phyloP scores from a whole-genome alignment of 495 filamentous ascomycete species.

The Apiosordaria backusii region DNA sequence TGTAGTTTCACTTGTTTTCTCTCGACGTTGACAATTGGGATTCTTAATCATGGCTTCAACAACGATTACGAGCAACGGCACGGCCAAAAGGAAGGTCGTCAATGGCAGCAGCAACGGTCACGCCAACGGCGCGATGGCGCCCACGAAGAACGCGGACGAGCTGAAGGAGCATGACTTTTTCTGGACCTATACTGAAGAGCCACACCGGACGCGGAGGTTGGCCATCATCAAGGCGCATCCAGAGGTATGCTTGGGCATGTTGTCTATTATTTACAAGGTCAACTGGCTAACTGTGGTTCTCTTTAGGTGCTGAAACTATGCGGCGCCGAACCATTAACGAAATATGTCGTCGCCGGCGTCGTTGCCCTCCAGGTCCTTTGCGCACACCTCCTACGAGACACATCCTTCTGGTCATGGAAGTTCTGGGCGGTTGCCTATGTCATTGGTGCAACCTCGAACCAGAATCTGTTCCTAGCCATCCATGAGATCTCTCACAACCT shows the following conservation, averaged over 20 bases:
- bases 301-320: slow-evolving; percentile 91
- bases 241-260: slow-evolving; percentile 56
- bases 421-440: slow-evolving; percentile 88
- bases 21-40: background rate
- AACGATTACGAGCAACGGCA: slow-evolving; percentile 13
- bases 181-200: slow-evolving; percentile 99
- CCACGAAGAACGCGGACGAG: slow-evolving; percentile 34
- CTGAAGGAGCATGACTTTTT: slow-evolving; percentile 54
- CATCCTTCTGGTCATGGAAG: slow-evolving; percentile 72
- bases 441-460: slow-evolving; percentile 93
- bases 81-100: slow-evolving; percentile 19
- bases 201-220: slow-evolving; percentile 81
- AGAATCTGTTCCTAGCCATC: slow-evolving; percentile 98
- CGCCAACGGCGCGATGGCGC: slow-evolving; percentile 10
- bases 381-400: slow-evolving; percentile 75
- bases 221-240: slow-evolving; percentile 99
- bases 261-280: background rate
- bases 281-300: slow-evolving; percentile 14
- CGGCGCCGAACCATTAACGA: slow-evolving; percentile 92
- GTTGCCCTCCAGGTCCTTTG: slow-evolving; percentile 76
- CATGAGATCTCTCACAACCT: slow-evolving; percentile 99
- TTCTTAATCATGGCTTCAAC: slow-evolving; percentile 22
- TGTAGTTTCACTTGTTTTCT: slow-evolving; percentile 2
- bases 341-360: slow-evolving; percentile 84
- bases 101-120: slow-evolving; percentile 23